Evolutionary conservation across 1,284 basidiomycete genomes (phyloP).

Genomic region (Athelia psychrophila): DNA sequence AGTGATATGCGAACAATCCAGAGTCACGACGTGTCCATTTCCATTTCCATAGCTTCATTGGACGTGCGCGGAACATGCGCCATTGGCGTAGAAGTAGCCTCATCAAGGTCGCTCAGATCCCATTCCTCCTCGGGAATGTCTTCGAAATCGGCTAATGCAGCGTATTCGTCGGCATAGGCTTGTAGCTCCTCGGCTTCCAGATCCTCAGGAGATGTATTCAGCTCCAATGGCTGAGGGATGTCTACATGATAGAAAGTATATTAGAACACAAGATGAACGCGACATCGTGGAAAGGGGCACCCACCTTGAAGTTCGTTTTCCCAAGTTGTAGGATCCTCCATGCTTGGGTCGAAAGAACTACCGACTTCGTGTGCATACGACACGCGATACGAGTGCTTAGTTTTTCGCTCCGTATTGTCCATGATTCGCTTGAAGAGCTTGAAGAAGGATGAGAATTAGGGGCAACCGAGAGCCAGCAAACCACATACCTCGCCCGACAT

Average conservation of each 20-base stretch:
- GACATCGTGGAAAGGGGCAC: conserved; percentile 4
- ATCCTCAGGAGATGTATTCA: conserved; percentile 37
- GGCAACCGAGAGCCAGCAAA: conserved; percentile 2
- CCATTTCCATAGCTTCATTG: too few relatives aligned
- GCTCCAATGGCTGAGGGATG: conserved; percentile 5
- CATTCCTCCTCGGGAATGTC: conserved; percentile 38
- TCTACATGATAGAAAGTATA: too few relatives aligned
- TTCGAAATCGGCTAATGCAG: conserved; percentile 48
- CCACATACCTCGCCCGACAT: conserved; percentile 60
- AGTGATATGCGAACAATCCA: too few relatives aligned
- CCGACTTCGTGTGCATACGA: conserved; percentile 69
- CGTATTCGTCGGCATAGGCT: conserved; percentile 56
- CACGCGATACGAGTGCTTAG: conserved; percentile 48
- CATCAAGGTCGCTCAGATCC: neutral
- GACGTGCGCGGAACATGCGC: too few relatives aligned
- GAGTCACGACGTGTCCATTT: too few relatives aligned
- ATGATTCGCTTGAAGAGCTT: conserved; percentile 69
- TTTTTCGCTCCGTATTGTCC: conserved; percentile 44
- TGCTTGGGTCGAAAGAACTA: conserved; percentile 68
- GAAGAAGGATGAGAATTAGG: neutral
- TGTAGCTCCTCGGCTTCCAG: conserved; percentile 55
- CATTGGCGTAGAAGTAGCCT: too few relatives aligned
- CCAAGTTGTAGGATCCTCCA: conserved; percentile 60
- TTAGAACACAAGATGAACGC: too few relatives aligned
- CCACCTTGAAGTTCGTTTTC: conserved; percentile 49